phyloP scores from a whole-genome alignment of 768 basidiomycete genomes.

The Sutorius australiensis region DNA sequence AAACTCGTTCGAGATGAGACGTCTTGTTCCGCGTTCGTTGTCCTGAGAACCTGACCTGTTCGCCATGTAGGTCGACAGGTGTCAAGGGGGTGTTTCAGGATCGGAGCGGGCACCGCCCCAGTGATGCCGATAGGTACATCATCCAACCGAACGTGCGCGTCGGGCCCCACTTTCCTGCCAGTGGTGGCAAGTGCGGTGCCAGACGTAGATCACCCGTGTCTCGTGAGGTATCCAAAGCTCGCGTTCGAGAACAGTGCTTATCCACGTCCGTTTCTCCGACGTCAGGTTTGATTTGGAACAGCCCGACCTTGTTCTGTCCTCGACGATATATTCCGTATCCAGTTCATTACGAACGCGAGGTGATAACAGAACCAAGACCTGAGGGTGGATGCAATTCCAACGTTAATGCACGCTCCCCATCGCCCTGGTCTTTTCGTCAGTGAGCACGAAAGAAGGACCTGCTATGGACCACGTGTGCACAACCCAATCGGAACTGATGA shows the following conservation, averaged over 20 bases:
- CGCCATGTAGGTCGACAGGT: conserved; percentile 2
- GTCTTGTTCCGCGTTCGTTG: not conserved
- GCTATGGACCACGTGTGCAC: not conserved
- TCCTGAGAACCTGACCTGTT: not conserved
- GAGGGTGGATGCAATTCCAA: not conserved
- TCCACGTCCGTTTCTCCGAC: too few species aligned
- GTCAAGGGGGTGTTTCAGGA: conserved; percentile 9
- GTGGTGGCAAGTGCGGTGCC: not conserved
- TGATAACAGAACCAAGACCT: too few species aligned
- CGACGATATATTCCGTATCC: not conserved
- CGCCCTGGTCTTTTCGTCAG: too few species aligned
- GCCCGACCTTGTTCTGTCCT: not conserved
- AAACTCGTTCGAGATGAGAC: not conserved
- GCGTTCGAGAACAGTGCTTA: too few species aligned
- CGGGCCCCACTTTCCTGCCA: not conserved
- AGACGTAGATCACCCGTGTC: not conserved
- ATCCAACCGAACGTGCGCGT: not conserved
- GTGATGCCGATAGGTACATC: not conserved
- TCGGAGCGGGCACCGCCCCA: not conserved
- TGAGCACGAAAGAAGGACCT: not conserved
- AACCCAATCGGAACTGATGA: not conserved
- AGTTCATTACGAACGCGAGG: too few species aligned
- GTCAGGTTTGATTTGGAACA: too few species aligned
- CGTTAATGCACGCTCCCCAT: not conserved
- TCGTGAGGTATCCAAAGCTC: too few species aligned